Conservation (phyloP, 257 asterid genomes). For the Solanum virginianum region DNA sequence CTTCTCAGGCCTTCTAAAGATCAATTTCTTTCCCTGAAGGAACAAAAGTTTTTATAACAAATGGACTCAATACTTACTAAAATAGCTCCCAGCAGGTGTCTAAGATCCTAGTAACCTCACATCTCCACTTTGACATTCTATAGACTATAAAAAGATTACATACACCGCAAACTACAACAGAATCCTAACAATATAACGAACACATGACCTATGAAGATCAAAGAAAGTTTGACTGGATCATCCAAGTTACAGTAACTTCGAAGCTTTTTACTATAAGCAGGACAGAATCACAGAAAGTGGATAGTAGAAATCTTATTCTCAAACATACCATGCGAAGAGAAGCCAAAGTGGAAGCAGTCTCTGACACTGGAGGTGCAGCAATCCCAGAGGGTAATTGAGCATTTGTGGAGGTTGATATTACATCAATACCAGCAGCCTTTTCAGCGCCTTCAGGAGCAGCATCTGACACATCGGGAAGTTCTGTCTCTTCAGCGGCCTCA, state of each 20-base stretch:
- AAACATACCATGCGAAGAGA: constrained; percentile 78
- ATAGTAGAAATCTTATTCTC: background rate
- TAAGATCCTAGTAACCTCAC: background rate
- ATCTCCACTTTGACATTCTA: background rate
- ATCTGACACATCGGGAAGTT: constrained; percentile 38
- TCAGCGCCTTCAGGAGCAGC: constrained; percentile 37
- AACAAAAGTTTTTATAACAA: background rate
- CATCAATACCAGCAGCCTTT: constrained; percentile 30
- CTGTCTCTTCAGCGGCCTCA: constrained; percentile 48
- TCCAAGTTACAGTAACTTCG: background rate
- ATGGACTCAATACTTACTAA: background rate
- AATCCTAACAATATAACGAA: background rate
- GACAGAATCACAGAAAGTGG: background rate
- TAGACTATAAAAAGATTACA: background rate
- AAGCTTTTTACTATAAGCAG: background rate
- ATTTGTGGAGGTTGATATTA: constrained; percentile 34
- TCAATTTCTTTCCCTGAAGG: background rate
- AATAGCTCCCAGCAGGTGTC: background rate
- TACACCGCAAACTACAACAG: background rate
- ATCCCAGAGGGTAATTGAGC: constrained; percentile 39
- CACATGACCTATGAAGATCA: background rate
- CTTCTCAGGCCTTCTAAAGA: background rate
- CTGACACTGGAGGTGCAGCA: constrained; percentile 42
- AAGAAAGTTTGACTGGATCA: background rate
- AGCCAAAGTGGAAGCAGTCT: constrained; percentile 65